phyloP scores from a whole-genome alignment of 78 protist species.

The Dictyostelium intermedium region DNA sequence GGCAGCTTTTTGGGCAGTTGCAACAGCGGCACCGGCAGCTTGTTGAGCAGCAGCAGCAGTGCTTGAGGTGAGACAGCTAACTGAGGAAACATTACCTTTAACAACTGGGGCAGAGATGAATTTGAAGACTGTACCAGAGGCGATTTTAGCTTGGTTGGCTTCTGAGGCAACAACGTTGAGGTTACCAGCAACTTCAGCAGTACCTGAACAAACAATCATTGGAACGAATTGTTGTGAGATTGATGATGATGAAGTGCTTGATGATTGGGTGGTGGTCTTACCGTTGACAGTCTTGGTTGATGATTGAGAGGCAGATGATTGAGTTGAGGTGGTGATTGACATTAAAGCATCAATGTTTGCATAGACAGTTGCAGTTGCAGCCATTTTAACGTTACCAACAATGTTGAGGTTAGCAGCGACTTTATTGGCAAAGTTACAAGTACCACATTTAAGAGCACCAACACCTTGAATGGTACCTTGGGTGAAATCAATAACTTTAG shows the following conservation, averaged over 20 bases:
- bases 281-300: neutral
- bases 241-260: neutral
- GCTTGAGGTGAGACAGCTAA: neutral
- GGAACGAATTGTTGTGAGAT: slow-evolving; percentile 15
- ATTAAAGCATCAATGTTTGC: slow-evolving; percentile 37
- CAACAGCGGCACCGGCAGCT: neutral
- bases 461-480: slow-evolving; percentile 59
- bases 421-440: slow-evolving; percentile 41
- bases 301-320: neutral
- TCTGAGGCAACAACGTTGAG: neutral
- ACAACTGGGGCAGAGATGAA: slow-evolving; percentile 49
- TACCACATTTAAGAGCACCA: slow-evolving; percentile 56
- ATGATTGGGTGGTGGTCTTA: neutral
- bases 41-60: neutral
- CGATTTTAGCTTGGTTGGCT: slow-evolving; percentile 6
- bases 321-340: neutral
- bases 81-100: neutral
- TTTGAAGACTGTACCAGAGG: slow-evolving; percentile 14
- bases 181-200: slow-evolving; percentile 15
- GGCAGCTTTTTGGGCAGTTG: neutral
- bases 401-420: slow-evolving; percentile 63
- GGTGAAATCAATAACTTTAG: neutral
- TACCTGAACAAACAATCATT: slow-evolving; percentile 39
- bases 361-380: slow-evolving; percentile 14
- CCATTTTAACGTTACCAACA: slow-evolving; percentile 43